Percentiles rank a stretch among this genome's conserved stretches.
Evolutionary conservation across 2,329 filamentous ascomycete species (phyloP).

Genomic region (Xenosphaeropsis pyriputrescens): DNA sequence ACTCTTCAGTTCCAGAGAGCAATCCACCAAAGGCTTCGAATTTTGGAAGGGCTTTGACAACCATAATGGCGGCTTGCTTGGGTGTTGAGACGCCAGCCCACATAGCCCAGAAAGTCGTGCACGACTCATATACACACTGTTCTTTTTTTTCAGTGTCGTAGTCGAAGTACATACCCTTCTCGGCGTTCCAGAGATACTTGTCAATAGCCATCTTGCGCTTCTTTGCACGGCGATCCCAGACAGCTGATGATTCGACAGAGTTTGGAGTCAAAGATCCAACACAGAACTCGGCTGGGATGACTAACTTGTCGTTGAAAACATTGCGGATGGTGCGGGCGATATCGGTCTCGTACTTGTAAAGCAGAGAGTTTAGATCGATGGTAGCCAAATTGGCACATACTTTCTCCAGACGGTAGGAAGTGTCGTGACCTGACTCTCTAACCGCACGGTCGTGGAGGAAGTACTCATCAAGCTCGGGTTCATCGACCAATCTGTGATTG

Average conservation of each 20-base stretch:
- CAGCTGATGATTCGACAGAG: constrained; percentile 65
- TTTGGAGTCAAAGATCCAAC: constrained; percentile 49
- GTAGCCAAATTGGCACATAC: constrained; percentile 82
- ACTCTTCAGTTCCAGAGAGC: constrained; percentile 78
- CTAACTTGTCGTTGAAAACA: constrained; percentile 68
- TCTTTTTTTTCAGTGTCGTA: constrained; percentile 77
- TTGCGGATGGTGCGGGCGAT: constrained; percentile 77
- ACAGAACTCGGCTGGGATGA: constrained; percentile 74
- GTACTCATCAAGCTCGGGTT: constrained; percentile 87
- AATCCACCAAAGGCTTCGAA: constrained; percentile 84
- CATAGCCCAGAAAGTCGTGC: constrained; percentile 93
- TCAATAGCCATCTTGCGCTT: constrained; percentile 75
- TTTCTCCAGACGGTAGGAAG: constrained; percentile 81
- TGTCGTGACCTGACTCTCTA: constrained; percentile 93
- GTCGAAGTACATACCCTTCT: constrained; percentile 94
- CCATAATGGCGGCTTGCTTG: constrained; percentile 71
- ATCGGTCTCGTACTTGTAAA: constrained; percentile 96
- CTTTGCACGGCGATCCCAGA: constrained; percentile 82
- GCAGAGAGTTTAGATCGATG: constrained; percentile 82
- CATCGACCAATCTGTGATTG: constrained; percentile 60
- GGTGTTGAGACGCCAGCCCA: constrained; percentile 86
- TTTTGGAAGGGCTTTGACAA: constrained; percentile 66
- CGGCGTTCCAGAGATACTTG: constrained; percentile 86
- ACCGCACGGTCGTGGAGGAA: constrained; percentile 94
- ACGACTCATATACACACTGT: constrained; percentile 74